These are phyloP conservation scores for Pythium phragmiticola DNA, from an alignment of 352 stramenopile species.

Conservation along the genomic window DNA sequence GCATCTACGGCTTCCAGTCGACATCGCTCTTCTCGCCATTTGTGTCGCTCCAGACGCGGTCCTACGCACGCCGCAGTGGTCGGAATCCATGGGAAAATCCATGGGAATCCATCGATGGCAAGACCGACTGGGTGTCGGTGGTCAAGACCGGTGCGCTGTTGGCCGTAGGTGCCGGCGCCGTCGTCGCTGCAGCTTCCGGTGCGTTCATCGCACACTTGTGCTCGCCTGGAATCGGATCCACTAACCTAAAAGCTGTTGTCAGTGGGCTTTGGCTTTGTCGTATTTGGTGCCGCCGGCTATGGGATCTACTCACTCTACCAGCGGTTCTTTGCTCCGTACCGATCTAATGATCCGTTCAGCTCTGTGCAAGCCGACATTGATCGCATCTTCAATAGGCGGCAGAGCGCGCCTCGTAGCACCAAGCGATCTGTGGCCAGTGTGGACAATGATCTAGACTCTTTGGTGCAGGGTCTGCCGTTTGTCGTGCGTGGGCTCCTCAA, in stretches of 20 bases:
- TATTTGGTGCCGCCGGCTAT: constrained; percentile 63
- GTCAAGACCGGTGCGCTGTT: constrained; percentile 67
- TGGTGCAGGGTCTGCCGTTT: constrained; percentile 58
- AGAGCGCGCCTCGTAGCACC: neutral
- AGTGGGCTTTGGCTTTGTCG: constrained; percentile 75
- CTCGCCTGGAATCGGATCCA: neutral
- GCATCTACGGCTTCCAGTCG: neutral
- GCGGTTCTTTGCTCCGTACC: constrained; percentile 50
- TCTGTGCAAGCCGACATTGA: constrained; percentile 49
- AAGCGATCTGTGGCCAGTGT: neutral
- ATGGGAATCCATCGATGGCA: constrained; percentile 16
- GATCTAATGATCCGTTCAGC: constrained; percentile 44
- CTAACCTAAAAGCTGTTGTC: neutral
- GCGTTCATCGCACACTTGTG: constrained; percentile 14
- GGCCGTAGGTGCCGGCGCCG: constrained; percentile 48
- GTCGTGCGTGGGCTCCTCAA: constrained; percentile 63
- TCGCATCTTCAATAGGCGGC: constrained; percentile 42
- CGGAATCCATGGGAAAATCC: constrained; percentile 24
- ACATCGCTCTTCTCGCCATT: constrained; percentile 1
- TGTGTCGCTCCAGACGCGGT: constrained; percentile 24
- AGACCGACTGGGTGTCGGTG: constrained; percentile 44
- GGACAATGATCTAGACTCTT: constrained; percentile 39
- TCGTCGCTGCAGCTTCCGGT: constrained; percentile 68
- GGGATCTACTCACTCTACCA: constrained; percentile 76
- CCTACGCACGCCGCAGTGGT: constrained; percentile 31